Evolutionary conservation across 1,139 yeast species (phyloP), one percentile per base, ranked within the genome.

Genomic region (Sugiyamaella japonica): DNA sequence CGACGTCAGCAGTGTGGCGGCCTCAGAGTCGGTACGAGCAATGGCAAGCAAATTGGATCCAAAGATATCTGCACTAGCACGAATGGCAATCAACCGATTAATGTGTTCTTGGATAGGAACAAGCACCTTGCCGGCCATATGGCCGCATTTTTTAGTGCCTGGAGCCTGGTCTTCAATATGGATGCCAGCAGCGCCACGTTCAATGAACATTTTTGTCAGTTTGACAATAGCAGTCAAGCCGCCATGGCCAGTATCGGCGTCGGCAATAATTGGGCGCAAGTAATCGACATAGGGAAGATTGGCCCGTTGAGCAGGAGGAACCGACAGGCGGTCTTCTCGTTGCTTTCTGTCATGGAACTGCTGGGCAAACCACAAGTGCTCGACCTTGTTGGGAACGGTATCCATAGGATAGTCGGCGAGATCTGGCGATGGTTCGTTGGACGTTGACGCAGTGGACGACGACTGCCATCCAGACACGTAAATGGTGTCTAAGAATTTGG

Each of bases 141-240:
- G 91, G 62, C 98, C 98, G 78, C 98, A 91, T 77, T 93, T 93
- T 75, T 91, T 91, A 70, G 97, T 91, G 70, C 98, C 97, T 55
- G 98, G 97, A 58, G 97, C 96, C 79, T 93, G 98, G 76, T 91
- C 98, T 77, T 91, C 99, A 71, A 91, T 89, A 73, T 91, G 99
- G 68, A 91, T 90, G 72, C 98, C 98, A 57, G 98, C 98, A 54
- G 98, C 99, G 74, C 98, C 98, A 69, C 96, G 86, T 78, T 93
- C 98, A 66, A 93, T 89, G 71, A 91, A 93, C 84, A 93, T 79
- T 78, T 93, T 93, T 70, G 97, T 90, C 73, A 91, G 83, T 77
- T 91, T 91, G 77, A 89, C 87, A 65, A 90, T 89, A 59, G 98
- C 98, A 59, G 97, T 90, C 66, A 91, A 79, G 71, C 98, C 98